Evolutionary conservation across 495 filamentous ascomycete genomes (phyloP).

Genomic region (Talaromyces adpressus): DNA sequence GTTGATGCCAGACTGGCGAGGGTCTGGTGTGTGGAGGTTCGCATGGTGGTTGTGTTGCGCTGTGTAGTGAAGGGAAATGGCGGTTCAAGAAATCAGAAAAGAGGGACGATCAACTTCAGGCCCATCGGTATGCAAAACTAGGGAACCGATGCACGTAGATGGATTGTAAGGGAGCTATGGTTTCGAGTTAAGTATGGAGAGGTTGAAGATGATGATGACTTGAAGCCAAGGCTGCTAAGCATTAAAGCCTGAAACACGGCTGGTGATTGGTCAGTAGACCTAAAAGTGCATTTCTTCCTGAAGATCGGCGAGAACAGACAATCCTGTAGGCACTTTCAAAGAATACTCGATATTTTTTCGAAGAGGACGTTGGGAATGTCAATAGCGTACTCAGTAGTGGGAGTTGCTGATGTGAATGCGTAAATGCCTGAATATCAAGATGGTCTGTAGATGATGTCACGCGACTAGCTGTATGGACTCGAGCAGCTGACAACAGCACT

Average conservation of each 20-base stretch:
- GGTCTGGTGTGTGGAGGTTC: slow-evolving; percentile 26
- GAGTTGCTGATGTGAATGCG: neutral
- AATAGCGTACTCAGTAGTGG: neutral
- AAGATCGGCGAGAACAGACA: neutral
- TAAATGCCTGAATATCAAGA: neutral
- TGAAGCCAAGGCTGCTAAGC: neutral
- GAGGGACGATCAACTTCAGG: neutral
- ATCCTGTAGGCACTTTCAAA: neutral
- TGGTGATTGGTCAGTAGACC: neutral
- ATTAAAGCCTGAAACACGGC: neutral
- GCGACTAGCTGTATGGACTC: neutral
- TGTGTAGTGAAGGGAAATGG: neutral
- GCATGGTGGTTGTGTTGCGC: slow-evolving; percentile 23
- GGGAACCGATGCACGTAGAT: neutral
- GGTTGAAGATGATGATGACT: neutral
- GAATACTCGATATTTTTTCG: no score
- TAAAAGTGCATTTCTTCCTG: neutral
- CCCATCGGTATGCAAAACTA: neutral
- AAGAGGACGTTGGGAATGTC: neutral
- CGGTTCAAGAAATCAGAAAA: neutral
- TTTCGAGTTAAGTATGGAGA: neutral
- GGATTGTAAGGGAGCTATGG: neutral
- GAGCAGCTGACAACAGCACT: neutral
- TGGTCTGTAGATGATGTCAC: neutral
- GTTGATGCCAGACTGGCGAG: slow-evolving; percentile 13